These are phyloP conservation scores for Crucibulum laeve DNA, from an alignment of 768 basidiomycete species.

Conservation along the genomic window DNA sequence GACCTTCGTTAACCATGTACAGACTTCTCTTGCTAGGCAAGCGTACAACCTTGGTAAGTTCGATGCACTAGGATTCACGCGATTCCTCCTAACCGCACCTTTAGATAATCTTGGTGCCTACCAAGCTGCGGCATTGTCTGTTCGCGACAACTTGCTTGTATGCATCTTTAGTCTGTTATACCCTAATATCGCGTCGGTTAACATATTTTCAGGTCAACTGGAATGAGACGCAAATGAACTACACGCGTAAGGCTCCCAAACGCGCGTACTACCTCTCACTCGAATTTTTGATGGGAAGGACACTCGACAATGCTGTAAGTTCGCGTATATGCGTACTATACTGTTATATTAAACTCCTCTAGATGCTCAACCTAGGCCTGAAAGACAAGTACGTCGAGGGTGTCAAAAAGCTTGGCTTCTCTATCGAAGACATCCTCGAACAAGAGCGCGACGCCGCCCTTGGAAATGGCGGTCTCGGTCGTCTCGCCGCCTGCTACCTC, in stretches of 20 bases:
- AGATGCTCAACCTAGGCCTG: slow-evolving; percentile 85
- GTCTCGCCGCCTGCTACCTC: slow-evolving; percentile 95
- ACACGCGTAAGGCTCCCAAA: slow-evolving; percentile 82
- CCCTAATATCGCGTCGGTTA: slow-evolving; percentile 1
- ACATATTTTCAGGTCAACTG: slow-evolving; percentile 58
- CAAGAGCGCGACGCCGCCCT: slow-evolving; percentile 92
- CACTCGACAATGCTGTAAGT: slow-evolving; percentile 62
- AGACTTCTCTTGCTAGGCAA: slow-evolving; percentile 87
- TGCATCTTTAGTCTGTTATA: slow-evolving; percentile 11
- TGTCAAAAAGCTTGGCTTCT: slow-evolving; percentile 79
- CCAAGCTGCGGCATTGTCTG: slow-evolving; percentile 85
- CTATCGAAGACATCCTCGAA: slow-evolving; percentile 80
- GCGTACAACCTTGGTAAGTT: slow-evolving; percentile 75
- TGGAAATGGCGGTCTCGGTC: slow-evolving; percentile 93
- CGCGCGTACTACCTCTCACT: slow-evolving; percentile 94
- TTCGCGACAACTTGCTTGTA: slow-evolving; percentile 84
- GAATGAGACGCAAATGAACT: slow-evolving; percentile 76
- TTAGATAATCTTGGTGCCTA: slow-evolving; percentile 80
- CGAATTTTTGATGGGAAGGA: slow-evolving; percentile 87
- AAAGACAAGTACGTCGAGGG: slow-evolving; percentile 71
- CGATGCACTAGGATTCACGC: not conserved
- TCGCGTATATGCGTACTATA: slow-evolving; percentile 13
- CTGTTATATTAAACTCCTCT: slow-evolving; percentile 13
- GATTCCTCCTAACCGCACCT: not conserved
- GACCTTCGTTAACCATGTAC: slow-evolving; percentile 78